Evolutionary conservation across 148 eudicot species (phyloP), one percentile per base, ranked within the genome.

Genomic region (Spergularia marina): DNA sequence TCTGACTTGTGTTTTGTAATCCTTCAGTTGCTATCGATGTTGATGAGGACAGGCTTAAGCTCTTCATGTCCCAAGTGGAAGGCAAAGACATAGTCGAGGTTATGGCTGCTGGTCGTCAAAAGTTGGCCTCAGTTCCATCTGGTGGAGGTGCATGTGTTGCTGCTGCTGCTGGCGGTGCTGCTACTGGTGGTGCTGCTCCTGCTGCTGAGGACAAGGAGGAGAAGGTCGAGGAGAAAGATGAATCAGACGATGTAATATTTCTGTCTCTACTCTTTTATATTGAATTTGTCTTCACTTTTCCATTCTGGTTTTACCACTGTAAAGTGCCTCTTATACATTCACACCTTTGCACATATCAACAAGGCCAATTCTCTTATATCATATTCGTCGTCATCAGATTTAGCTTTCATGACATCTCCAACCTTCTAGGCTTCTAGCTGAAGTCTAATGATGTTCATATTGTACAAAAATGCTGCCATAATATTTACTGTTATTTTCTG

Each of bases 91-190:
- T 88, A 7, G 80, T 85, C 54, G 91, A 88, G 74, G 82, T 88
- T 53, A 70, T 88, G 81, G 91, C 91, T 40, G 70, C 87, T 75
- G 91, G 91, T 1, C 79, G 91, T 34, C 87, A 86, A 76, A 88
- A 88, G 77, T 68, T 86, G 73, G 89, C 91, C 71, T 86, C 91
- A 44, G 91, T 88, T 44, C 91, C 91, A 11, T 47, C 89, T 77
- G 91, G 91, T 59, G 91, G 91, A 13, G 91, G 86, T 62, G 88
- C 65, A 55, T 76, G 55, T 30, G 89, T 80, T 61, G 86, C 79
- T 16, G 84, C 75, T 12, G 68, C 82, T 18, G 79, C 84, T 20
- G 79, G 78, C 21, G 72, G 65, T 10, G 78, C 77, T 58, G 85
- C 78, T 65, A 85, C 76, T 67, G 84, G 73, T 47, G 86, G 71